Percentiles rank a stretch among this genome's conserved stretches.
Evolutionary conservation across 495 filamentous ascomycete genomes (phyloP).

Genomic region (Hypomontagnella monticulosa): DNA sequence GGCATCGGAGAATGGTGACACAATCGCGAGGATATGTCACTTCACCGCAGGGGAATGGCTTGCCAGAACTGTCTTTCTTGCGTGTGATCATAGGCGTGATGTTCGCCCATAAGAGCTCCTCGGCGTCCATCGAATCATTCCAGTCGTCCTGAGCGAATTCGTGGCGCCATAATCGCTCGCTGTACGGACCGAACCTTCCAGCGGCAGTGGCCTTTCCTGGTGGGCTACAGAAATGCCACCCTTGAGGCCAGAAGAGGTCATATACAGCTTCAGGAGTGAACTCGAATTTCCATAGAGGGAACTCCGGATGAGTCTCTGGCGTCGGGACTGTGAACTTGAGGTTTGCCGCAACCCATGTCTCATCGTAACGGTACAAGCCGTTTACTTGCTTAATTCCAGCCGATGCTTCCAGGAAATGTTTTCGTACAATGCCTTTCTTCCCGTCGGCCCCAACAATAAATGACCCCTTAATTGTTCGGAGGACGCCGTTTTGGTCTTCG

Average conservation of each 20-base stretch:
- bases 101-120: slow-evolving; percentile 44
- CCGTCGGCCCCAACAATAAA: slow-evolving; percentile 63
- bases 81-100: slow-evolving; percentile 46
- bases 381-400: slow-evolving; percentile 55
- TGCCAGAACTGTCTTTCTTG: slow-evolving; percentile 11
- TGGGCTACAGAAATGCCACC: slow-evolving; percentile 60
- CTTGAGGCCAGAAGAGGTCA: slow-evolving; percentile 60
- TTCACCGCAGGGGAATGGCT: slow-evolving; percentile 31
- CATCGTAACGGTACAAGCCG: slow-evolving; percentile 56
- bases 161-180: slow-evolving; percentile 59
- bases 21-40: slow-evolving; percentile 60
- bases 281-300: slow-evolving; percentile 60
- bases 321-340: slow-evolving; percentile 58
- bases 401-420: slow-evolving; percentile 58
- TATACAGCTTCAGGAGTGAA: slow-evolving; percentile 60
- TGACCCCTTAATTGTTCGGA: slow-evolving; percentile 41
- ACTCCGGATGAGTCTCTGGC: slow-evolving; percentile 57
- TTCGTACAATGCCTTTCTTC: slow-evolving; percentile 60
- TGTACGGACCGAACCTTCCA: slow-evolving; percentile 57
- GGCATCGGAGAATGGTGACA: slow-evolving; percentile 59
- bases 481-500: slow-evolving; percentile 41
- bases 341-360: slow-evolving; percentile 64
- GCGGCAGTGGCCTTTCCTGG: slow-evolving; percentile 56
- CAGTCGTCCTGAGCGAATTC: slow-evolving; percentile 55
- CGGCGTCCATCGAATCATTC: slow-evolving; percentile 40